Evolutionary conservation across 495 filamentous ascomycete genomes (phyloP), one percentile per base, ranked within the genome.

Genomic region (Cudoniella acicularis): DNA sequence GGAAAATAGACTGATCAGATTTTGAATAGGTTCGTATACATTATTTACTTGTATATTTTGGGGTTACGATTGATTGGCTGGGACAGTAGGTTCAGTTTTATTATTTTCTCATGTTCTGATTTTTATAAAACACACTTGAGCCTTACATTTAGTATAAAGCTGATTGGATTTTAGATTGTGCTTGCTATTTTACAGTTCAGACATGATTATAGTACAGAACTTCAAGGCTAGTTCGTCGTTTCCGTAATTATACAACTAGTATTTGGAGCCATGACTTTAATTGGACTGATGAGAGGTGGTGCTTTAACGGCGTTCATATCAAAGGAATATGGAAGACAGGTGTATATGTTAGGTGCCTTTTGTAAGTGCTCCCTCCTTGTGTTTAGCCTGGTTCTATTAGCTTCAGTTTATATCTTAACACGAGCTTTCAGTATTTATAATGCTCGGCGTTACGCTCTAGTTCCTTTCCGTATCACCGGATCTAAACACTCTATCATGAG

Each of bases 21-120:
- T 4, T 13, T 4, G 13, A 13, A 36, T 21, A 63, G 60, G 60
- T 18, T 49, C 10, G 0, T 63, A 63, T 51, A 27, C 50, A 10
- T 40, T 63, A 10, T 63, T 63, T 25, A 63, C 52, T n/a, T 59
- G 56, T 56, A 46, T 63, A 24, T 59, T 63, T 51, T 63, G 56
- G 56, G 61, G 61, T 11, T 59, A 63, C 52, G 61, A 63, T 45
- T 50, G 56, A 0, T 25, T 63, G 3, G 60, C 60, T 4, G 43
- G 43, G n/a, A 54, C 30, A 36, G 30, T 4, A 36, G 6, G 30
- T 36, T n/a, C n/a, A n/a, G n/a, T n/a, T n/a, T n/a, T n/a, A n/a
- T n/a, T n/a, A n/a, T n/a, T n/a, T n/a, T n/a, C n/a, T n/a, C n/a
- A n/a, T n/a, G n/a, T n/a, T n/a, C n/a, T n/a, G n/a, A n/a, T n/a